phyloP scores from a whole-genome alignment of 2,329 filamentous ascomycete species.

The Claviceps citrina region DNA sequence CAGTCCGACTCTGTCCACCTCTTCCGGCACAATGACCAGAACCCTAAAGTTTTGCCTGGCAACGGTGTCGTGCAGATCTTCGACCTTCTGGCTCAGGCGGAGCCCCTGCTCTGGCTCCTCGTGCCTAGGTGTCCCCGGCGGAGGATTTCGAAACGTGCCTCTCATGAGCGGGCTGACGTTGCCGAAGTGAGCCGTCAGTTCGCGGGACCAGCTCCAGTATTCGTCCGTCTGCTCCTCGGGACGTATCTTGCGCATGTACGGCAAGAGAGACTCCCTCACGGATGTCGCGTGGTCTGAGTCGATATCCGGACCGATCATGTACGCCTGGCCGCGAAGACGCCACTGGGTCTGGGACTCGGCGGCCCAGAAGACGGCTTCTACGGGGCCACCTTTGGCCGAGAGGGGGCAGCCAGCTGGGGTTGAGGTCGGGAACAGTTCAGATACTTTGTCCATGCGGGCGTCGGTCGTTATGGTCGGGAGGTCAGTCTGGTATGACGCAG shows the following conservation, averaged over 20 bases:
- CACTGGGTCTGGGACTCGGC: constrained; percentile 61
- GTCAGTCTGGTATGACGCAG: constrained; percentile 55
- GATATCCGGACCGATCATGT: constrained; percentile 57
- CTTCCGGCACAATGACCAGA: constrained; percentile 63
- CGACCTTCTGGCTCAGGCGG: constrained; percentile 47
- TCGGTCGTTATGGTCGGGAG: constrained; percentile 77
- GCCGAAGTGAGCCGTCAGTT: constrained; percentile 78
- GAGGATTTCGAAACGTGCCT: constrained; percentile 58
- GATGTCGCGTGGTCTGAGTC: constrained; percentile 28
- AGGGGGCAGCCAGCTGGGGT: constrained; percentile 12
- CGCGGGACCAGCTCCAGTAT: constrained; percentile 62
- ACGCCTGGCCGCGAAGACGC: constrained; percentile 65
- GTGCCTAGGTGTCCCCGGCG: constrained; percentile 46
- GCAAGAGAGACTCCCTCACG: constrained; percentile 43
- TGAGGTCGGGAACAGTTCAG: constrained; percentile 45
- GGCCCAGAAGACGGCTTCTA: constrained; percentile 80
- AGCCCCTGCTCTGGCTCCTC: constrained; percentile 28
- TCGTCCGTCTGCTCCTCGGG: constrained; percentile 11
- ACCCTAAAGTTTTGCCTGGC: constrained; percentile 68
- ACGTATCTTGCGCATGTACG: constrained; percentile 41
- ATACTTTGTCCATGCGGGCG: constrained; percentile 68
- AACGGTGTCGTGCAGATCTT: constrained; percentile 52
- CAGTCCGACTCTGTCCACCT: constrained; percentile 62
- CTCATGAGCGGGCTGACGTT: constrained; percentile 72
- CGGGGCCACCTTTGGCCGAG: constrained; percentile 47